These are phyloP conservation scores for Kewa caespitosa DNA, from an alignment of 179 eudicot species.

Conservation along the genomic window DNA sequence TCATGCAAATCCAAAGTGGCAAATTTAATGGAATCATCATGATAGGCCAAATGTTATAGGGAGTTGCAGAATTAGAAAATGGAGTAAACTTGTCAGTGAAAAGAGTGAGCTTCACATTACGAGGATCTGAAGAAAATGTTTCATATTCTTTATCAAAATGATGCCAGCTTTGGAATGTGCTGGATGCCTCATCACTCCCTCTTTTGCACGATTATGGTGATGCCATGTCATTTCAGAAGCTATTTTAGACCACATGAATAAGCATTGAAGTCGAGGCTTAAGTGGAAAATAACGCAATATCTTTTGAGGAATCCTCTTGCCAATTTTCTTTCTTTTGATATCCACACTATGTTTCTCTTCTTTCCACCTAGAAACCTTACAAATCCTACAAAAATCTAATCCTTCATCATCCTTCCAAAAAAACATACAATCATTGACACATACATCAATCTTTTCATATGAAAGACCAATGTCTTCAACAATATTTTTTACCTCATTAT, in stretches of 20 bases:
- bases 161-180: too few relatives aligned
- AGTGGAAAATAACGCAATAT: background rate
- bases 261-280: background rate
- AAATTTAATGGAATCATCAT: background rate
- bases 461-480: background rate
- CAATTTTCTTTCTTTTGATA: background rate
- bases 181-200: too few relatives aligned
- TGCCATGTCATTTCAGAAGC: background rate
- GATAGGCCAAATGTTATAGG: background rate
- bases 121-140: background rate
- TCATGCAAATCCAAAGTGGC: background rate
- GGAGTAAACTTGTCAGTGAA: background rate
- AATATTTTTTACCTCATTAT: constrained; percentile 3
- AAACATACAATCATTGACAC: constrained; percentile 2
- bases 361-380: constrained; percentile 3
- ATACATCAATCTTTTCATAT: background rate
- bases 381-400: background rate
- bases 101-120: background rate
- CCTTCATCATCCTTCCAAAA: background rate
- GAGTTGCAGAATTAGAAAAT: background rate
- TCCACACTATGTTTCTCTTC: constrained; percentile 5
- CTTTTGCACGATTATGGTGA: too few relatives aligned
- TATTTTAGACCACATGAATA: background rate
- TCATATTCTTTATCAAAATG: too few relatives aligned
- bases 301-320: background rate